Percentiles rank a stretch among this genome's conserved stretches.
Conservation (phyloP, 768 basidiomycete genomes). For the Mrakia frigida region DNA sequence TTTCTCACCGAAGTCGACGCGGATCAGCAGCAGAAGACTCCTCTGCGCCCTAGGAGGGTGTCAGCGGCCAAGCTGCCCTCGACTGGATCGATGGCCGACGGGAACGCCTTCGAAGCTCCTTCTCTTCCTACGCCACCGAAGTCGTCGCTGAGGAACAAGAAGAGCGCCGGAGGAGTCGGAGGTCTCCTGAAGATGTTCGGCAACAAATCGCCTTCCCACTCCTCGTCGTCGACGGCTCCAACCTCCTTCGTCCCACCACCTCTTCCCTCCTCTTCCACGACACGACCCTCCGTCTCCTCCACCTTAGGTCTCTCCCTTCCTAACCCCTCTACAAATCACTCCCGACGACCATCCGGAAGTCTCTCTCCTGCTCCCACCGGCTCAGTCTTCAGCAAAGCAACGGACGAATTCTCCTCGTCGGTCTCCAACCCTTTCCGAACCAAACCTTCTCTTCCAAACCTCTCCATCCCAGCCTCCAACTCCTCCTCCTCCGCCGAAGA, state of each 20-base stretch:
- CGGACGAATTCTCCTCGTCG: not conserved
- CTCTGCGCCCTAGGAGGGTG: not conserved
- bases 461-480: not conserved
- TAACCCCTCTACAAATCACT: not conserved
- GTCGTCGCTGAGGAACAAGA: not conserved
- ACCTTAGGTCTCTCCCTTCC: not conserved
- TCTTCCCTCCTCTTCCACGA: not conserved
- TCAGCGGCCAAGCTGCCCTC: not conserved
- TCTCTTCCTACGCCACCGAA: not conserved
- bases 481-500: not conserved
- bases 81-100: not conserved
- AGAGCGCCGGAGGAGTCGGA: not conserved
- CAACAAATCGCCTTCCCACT: not conserved
- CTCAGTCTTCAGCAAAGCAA: not conserved
- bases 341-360: not conserved
- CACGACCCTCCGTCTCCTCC: not conserved
- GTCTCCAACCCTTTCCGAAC: not conserved
- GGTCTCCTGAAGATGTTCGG: not conserved
- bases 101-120: not conserved
- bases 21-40: not conserved
- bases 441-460: not conserved
- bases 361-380: not conserved
- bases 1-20: not conserved
- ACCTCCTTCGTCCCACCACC: not conserved
- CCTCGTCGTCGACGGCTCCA: not conserved